phyloP scores from a whole-genome alignment of 139 green algal genomes.

The Ostreobium quekettii region DNA sequence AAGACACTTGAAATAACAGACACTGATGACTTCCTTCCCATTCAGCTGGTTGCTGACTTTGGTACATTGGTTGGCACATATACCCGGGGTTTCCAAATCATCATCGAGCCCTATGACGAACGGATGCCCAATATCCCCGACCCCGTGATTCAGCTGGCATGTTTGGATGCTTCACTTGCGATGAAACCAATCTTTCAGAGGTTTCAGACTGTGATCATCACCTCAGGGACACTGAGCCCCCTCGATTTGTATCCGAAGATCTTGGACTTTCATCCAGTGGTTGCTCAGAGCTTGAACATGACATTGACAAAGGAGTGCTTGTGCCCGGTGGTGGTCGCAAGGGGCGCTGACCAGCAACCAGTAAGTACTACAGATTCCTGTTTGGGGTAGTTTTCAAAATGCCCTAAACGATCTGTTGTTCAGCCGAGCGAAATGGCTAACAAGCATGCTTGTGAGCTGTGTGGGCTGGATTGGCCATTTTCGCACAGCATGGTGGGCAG shows the following conservation, averaged over 20 bases:
- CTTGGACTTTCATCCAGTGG: constrained; percentile 91
- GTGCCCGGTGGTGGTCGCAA: constrained; percentile 90
- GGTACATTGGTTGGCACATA: constrained; percentile 95
- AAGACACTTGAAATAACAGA: constrained; percentile 94
- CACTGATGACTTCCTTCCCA: constrained; percentile 82
- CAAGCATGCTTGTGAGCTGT: too few relatives aligned
- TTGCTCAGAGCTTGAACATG: constrained; percentile 79
- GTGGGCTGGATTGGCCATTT: too few relatives aligned
- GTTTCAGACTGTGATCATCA: constrained; percentile 96
- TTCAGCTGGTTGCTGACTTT: constrained; percentile 93
- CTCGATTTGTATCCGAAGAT: constrained; percentile 96
- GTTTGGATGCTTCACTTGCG: constrained; percentile 91
- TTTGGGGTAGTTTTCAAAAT: too few relatives aligned
- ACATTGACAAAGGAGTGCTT: constrained; percentile 93
- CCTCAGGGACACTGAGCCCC: constrained; percentile 87
- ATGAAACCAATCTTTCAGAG: constrained; percentile 89
- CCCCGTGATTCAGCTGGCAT: constrained; percentile 63
- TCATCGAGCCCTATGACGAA: constrained; percentile 97
- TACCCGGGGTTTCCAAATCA: constrained; percentile 86
- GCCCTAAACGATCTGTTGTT: too few relatives aligned
- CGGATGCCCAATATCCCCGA: constrained; percentile 60
- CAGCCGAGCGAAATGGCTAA: too few relatives aligned
- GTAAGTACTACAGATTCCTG: too few relatives aligned
- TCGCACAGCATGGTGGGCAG: too few relatives aligned
- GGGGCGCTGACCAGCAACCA: constrained; percentile 78